Conservation (phyloP, 352 stramenopile genomes). For the Thalassiosira mediterranea region DNA sequence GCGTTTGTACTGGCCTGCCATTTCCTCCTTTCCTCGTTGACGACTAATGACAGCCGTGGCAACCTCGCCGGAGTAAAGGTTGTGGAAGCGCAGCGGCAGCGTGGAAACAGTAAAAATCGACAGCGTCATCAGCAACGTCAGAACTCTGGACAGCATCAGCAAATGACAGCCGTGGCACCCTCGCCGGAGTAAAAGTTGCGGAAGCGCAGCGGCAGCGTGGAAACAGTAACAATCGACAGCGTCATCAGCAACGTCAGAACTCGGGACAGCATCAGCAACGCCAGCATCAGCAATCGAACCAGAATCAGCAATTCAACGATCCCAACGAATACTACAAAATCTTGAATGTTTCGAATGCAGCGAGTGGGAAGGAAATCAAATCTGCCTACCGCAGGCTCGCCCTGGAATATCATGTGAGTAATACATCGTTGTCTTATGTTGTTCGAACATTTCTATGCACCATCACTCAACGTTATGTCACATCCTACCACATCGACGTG, state of each 20-base stretch:
- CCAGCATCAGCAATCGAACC: conserved; percentile 13
- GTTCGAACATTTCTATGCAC: not conserved
- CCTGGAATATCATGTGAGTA: conserved; percentile 71
- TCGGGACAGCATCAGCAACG: not conserved
- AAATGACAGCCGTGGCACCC: conserved; percentile 9
- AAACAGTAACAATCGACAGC: no score
- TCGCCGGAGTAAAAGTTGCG: conserved; percentile 14
- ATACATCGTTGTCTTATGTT: not conserved
- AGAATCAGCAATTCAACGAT: conserved; percentile 23
- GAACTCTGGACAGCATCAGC: not conserved
- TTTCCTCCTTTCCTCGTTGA: conserved; percentile 18
- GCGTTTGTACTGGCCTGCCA: conserved; percentile 9
- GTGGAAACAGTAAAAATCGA: no score
- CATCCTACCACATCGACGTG: not conserved
- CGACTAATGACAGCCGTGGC: conserved; percentile 9
- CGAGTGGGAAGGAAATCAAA: conserved; percentile 92
- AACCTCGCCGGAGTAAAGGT: conserved; percentile 12
- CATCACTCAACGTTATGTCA: not conserved
- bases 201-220: no score
- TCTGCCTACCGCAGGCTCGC: conserved; percentile 93
- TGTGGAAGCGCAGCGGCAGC: no score
- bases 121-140: not conserved
- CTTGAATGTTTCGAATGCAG: conserved; percentile 84
- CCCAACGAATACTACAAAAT: conserved; percentile 80
- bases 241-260: not conserved